Evolutionary conservation across 192 early-diverging fungal genomes (phyloP), one percentile per base, ranked within the genome.

Genomic region (Tieghemiomyces parasiticus): DNA sequence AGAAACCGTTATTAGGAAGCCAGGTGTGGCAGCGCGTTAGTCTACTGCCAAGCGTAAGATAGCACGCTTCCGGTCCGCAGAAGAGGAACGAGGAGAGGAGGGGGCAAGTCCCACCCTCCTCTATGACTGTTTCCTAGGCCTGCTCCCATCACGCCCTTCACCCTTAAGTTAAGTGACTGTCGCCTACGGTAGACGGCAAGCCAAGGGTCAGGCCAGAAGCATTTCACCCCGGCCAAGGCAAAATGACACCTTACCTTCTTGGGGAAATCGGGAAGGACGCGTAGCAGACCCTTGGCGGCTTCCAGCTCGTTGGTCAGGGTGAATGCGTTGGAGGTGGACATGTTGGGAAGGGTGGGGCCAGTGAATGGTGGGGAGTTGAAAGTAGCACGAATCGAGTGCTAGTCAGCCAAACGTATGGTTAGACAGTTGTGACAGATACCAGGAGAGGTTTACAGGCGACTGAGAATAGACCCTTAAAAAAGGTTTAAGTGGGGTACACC

Each of bases 211-310:
- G n/a, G n/a, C n/a, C n/a, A n/a, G n/a, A n/a, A n/a, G n/a, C n/a
- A n/a, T n/a, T n/a, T n/a, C n/a, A n/a, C n/a, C n/a, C n/a, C n/a
- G n/a, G n/a, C n/a, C n/a, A n/a, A n/a, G n/a, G n/a, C n/a, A n/a
- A n/a, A n/a, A n/a, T n/a, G n/a, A 32, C 20, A 29, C 46, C 67
- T 35, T 65, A 85, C 84, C 77, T 82, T 69, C 65, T 79, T 76
- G 29, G 90, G 90, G 66, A 91, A 91, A 71, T 92, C 89, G 12
- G 81, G 84, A 62, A 79, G 78, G 38, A 76, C 73, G 61, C 66
- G 66, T 26, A 77, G 62, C 46, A 80, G 60, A 53, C 53, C 68
- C 50, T 68, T 68, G 63, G 78, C 65, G 38, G 69, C 61, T 51
- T 78, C 71, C 30, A 75, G 67, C 3, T 69, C 71, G 51, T 58